Evolutionary conservation across 208 protist species (phyloP).

Genomic region (Leishmania gerbilli): DNA sequence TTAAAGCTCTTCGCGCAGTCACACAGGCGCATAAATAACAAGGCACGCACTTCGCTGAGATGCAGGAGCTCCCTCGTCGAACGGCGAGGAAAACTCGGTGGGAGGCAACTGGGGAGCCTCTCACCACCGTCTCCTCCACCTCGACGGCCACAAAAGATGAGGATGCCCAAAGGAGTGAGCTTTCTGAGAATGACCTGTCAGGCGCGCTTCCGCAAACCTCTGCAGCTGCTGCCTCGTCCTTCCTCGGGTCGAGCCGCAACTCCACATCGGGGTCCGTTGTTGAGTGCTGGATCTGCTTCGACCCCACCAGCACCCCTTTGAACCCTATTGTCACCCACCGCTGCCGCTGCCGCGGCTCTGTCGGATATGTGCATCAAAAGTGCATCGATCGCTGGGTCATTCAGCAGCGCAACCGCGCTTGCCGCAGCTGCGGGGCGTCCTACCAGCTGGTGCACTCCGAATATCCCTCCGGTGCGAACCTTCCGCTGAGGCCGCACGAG

Average conservation of each 20-base stretch:
- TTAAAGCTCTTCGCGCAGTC: background rate
- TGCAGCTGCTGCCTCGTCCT: background rate
- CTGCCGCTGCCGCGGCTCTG: constrained; percentile 60
- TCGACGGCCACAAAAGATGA: background rate
- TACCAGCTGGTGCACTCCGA: constrained; percentile 50
- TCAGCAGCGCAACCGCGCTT: constrained; percentile 40
- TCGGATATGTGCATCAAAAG: constrained; percentile 64
- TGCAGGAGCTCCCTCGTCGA: background rate
- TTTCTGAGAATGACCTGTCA: background rate
- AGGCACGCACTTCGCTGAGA: background rate
- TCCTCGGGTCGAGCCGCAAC: background rate
- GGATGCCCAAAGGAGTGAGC: background rate
- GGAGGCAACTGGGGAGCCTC: background rate
- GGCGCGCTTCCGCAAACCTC: background rate
- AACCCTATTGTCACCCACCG: constrained; percentile 56
- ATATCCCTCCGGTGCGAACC: constrained; percentile 22
- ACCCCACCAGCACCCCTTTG: constrained; percentile 24
- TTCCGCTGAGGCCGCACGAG: constrained; percentile 14
- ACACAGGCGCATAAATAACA: constrained; percentile 2
- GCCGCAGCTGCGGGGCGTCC: constrained; percentile 50
- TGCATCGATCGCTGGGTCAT: constrained; percentile 81
- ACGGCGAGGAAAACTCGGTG: background rate
- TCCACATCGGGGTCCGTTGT: background rate
- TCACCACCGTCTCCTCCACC: background rate
- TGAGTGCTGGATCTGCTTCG: constrained; percentile 82